Base-by-base conservation (phyloP, 768 basidiomycete species). In the Leccinum longicurvipes region DNA sequence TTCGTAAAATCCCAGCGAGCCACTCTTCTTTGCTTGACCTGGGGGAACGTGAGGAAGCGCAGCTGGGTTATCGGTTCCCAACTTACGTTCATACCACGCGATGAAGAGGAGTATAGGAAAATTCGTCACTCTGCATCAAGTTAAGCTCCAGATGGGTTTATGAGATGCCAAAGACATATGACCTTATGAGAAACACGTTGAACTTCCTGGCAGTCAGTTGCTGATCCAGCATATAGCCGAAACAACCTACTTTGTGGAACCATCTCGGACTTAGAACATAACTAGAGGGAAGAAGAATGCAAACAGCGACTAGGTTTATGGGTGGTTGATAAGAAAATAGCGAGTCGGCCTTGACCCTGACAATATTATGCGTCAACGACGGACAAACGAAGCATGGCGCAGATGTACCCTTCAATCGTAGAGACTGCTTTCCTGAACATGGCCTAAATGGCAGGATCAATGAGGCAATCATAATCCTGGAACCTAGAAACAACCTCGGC, bases 281-380 rank as follows among this genome's bases (percentile, higher is more conserved):
- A 60, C 87, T 90, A 21, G 89, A 79, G 2, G 97, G 94, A 58
- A 94, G 77, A 81, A 99, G 88, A 59, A 96, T 76, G 50, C 84
- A 83, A 14, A 98, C 75, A 0, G 96, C 97, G 42, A 95, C 57
- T 6, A 98, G 72, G 70, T 98, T 99, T 64, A 98, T 73, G 0
- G 97, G 97, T 1, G 96, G 89, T 65, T 94, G 92, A 68, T 98
- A 98, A 23, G 91, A 93, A 69, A 97, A 98, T 12, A 98, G 69
- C 1, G 85, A 91, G 68, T 98, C 94, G 25, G 90, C 91, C 65
- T 93, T 92, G 49, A 93, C 91, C 34, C 91, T 81, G 34, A 39
- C 39, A 15, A n/a, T 48, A 51, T 36, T 14, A 24, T 67, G n/a
- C 47, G 25, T 63, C 32, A 72, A 50, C 3, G 50, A 21, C 58